Evolutionary conservation across 2,329 filamentous ascomycete species (phyloP).

Genomic region (Zopfia rhizophila): DNA sequence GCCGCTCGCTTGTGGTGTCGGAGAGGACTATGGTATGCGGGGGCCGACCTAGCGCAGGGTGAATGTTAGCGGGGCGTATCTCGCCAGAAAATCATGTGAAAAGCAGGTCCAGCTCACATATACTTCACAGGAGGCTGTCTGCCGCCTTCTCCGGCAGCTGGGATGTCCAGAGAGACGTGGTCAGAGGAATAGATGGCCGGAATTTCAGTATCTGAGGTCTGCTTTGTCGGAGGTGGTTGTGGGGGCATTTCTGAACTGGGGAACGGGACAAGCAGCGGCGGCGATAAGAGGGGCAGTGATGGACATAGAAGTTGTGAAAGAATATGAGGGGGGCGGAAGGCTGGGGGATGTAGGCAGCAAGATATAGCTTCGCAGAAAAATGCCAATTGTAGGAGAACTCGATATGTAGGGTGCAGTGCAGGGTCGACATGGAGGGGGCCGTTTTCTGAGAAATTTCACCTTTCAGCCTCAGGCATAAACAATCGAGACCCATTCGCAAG

Average conservation of each 20-base stretch:
- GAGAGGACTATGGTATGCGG: conserved; percentile 70
- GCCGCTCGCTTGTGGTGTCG: conserved; percentile 72
- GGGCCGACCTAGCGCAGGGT: conserved; percentile 60
- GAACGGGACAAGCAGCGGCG: background rate
- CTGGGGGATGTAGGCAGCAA: background rate
- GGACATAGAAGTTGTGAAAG: background rate
- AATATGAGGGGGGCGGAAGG: background rate
- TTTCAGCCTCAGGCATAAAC: conserved; percentile 23
- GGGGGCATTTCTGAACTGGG: conserved; percentile 25
- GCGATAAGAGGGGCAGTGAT: conserved; percentile 3
- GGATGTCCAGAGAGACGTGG: conserved; percentile 60
- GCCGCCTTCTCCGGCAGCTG: conserved; percentile 46
- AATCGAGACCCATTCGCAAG: background rate
- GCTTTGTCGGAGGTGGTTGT: conserved; percentile 27
- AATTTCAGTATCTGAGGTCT: conserved; percentile 37
- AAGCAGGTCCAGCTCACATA: conserved; percentile 50
- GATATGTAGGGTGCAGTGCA: background rate
- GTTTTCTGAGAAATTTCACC: conserved; percentile 13
- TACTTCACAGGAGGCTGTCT: conserved; percentile 60
- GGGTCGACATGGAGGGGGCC: conserved; percentile 2
- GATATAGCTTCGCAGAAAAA: background rate
- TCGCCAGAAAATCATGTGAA: conserved; percentile 13
- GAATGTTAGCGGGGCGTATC: conserved; percentile 37
- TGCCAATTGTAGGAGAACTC: background rate
- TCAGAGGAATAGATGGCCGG: conserved; percentile 58